Base-by-base conservation (phyloP, 495 filamentous ascomycete species). In the Lepidopterella palustris region DNA sequence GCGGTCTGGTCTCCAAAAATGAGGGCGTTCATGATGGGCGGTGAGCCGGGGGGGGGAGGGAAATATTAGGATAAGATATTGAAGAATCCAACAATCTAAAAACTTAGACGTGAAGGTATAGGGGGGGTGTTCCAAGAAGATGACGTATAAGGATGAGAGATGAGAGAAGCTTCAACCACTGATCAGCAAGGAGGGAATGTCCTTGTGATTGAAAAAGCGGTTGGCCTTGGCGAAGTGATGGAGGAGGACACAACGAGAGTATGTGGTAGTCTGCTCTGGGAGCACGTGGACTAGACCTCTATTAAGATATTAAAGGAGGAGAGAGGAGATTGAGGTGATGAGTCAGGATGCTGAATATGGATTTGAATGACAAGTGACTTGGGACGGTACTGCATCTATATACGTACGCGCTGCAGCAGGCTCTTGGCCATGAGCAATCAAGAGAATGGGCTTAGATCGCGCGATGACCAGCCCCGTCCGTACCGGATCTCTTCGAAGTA, bases 1-100 rank as follows among this genome's bases (percentile, higher is more conserved):
- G 84, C 78, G 26, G 87, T 89, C 77, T 90, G 87, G 72, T 93
- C 88, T 76, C 88, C 89, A 70, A 91, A 90, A 45, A 76, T 62
- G 48, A 72, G 65, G 42, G 68, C 60, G 56, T 74, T 73, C 72
- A 73, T 73, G 35, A 29, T 68, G 63, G 45, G 62, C 39, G 45
- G n/a, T 29, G 47, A 45, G n/a, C 23, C n/a, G n/a, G n/a, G n/a
- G n/a, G n/a, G n/a, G n/a, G n/a, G 45, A 52, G 39, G 51, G 23
- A 52, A 56, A n/a, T 55, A 50, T 40, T 23, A 27, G 32, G 45
- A 55, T 18, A 24, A 32, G 31, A 23, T 25, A 27, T 32, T 53
- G 53, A 50, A 3, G 35, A 40, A n/a, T n/a, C n/a, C 10, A 47
- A 24, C 18, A 39, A 2, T 24, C 20, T 24, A 31, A 20, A 13